Conservation (phyloP, 208 protist species). For the Jaenimonas drosophilae region DNA sequence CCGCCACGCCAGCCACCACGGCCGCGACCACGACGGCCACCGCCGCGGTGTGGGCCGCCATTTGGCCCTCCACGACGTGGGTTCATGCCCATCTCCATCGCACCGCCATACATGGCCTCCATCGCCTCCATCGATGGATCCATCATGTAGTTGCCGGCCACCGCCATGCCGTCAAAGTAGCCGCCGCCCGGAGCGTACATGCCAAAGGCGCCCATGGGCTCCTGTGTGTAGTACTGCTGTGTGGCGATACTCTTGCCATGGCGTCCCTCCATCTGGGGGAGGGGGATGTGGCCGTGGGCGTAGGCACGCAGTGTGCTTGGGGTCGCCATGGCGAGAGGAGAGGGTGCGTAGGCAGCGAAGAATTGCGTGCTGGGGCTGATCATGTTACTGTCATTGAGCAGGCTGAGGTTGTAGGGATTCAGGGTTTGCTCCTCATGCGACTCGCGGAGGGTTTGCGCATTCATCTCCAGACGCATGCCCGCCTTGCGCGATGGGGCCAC, state of each 20-base stretch:
- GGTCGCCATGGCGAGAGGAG: conserved; percentile 61
- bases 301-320: conserved; percentile 71
- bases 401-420: conserved; percentile 65
- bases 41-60: conserved; percentile 3
- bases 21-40: conserved; percentile 14
- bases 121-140: conserved; percentile 4
- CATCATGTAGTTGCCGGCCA: conserved; percentile 9
- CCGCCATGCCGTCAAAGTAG: conserved; percentile 4
- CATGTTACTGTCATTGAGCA: conserved; percentile 43
- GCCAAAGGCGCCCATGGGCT: conserved; percentile 60
- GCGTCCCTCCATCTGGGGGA: conserved; percentile 11
- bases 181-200: conserved; percentile 19
- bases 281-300: conserved; percentile 49
- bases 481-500: conserved; percentile 8
- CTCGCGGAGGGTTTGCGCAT: conserved; percentile 62
- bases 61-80: conserved; percentile 8
- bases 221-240: conserved; percentile 86
- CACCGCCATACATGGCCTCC: not conserved
- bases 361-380: conserved; percentile 80
- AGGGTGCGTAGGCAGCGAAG: conserved; percentile 78
- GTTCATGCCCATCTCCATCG: conserved; percentile 9
- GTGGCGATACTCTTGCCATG: conserved; percentile 31
- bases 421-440: conserved; percentile 54
- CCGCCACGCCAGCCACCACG: conserved; percentile 15
- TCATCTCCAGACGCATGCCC: conserved; percentile 36